Percentiles rank a stretch among this genome's conserved stretches.
These are phyloP conservation scores for Theileria equi DNA, from an alignment of 169 alveolate species.

Conservation along the genomic window DNA sequence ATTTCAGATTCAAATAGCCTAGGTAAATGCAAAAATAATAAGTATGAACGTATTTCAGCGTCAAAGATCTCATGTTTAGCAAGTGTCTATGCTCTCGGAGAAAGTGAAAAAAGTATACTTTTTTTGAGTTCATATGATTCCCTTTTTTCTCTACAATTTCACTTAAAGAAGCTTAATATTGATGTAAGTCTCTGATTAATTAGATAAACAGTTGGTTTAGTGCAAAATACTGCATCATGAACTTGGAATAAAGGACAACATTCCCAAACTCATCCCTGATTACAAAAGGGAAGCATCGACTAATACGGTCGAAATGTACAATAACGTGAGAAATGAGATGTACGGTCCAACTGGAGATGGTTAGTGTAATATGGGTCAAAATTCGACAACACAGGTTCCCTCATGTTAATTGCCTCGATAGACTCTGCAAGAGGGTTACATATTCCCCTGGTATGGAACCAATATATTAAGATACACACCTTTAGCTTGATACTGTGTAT, in stretches of 20 bases:
- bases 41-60: neutral
- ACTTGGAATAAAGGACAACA: constrained; percentile 49
- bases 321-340: neutral
- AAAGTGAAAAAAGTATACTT: constrained; percentile 12
- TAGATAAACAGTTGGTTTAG: constrained; percentile 15
- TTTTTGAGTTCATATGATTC: constrained; percentile 47
- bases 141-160: constrained; percentile 20
- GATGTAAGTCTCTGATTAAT: constrained; percentile 6
- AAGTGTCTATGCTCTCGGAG: neutral
- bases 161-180: constrained; percentile 15
- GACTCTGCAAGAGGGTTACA: constrained; percentile 68
- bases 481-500: constrained; percentile 47
- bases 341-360: constrained; percentile 18
- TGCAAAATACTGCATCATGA: constrained; percentile 63
- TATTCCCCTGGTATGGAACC: constrained; percentile 41
- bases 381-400: neutral
- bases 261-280: constrained; percentile 20
- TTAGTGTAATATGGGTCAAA: neutral
- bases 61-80: neutral
- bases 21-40: constrained; percentile 11
- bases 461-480: neutral
- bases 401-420: constrained; percentile 44
- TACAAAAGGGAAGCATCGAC: constrained; percentile 14
- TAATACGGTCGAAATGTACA: constrained; percentile 22
- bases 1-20: constrained; percentile 16